Evolutionary conservation across 2,329 filamentous ascomycete genomes (phyloP), one percentile per base, ranked within the genome.

Genomic region (Trichoderma oligosporum): DNA sequence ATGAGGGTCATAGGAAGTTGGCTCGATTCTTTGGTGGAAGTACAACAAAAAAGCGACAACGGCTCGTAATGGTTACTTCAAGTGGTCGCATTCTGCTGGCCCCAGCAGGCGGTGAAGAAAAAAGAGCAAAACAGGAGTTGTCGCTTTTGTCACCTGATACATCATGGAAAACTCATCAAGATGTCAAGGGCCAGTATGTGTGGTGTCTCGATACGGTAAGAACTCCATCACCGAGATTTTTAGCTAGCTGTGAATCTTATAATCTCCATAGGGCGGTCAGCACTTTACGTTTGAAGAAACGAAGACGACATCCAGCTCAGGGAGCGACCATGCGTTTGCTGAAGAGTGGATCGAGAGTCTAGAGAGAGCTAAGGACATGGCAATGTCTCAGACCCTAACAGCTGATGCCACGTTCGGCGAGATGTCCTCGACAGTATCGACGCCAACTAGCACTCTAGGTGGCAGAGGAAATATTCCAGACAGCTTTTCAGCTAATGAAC

Each of bases 121-220:
- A 99, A 76, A 92, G 94, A 71, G 83, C 91, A 20, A 99, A 99
- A 71, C 82, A 90, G 66, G 94, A 99, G 64, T 84, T 99, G 33
- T 90, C 89, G n/a, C 78, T 99, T 24, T 76, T 96, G 18, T 80
- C 82, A 2, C 77, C 87, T 2, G 91, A 90, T 53, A 90, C 86
- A 64, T 78, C 82, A 24, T 97, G 90, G 85, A 87, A 83, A 69
- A 91, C 81, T 52, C 89, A 89, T 64, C 82, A 86, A 44, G 94
- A 96, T 71, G 79, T 84, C n/a, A 97, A 96, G 72, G 92, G 91
- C 24, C 82, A 93, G 73, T 87, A 86, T 25, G 86, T 89, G 59
- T 97, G 91, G 90, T 87, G 87, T 72, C 87, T 97, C 52, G 91
- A 97, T 76, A 95, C 90, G 64, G 94, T 97, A 85, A 80, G 91